Percentiles rank a stretch among this genome's conserved stretches.
phyloP scores from a whole-genome alignment of 2,329 filamentous ascomycete species.

The Curvularia verruculosa region DNA sequence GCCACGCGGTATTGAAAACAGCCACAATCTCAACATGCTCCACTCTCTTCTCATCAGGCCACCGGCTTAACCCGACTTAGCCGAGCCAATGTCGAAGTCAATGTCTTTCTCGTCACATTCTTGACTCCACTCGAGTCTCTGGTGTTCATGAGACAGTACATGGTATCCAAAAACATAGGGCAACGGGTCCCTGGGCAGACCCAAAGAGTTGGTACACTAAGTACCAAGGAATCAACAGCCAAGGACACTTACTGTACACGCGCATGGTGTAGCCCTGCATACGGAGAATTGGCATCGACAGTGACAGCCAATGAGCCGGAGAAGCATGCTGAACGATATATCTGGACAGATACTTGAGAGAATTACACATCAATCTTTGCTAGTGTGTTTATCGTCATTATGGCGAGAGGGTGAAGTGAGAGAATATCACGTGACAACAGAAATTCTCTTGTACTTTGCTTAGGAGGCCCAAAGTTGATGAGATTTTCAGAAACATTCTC shows the following conservation, averaged over 20 bases:
- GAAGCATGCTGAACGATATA: too few relatives aligned
- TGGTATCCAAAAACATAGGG: not conserved
- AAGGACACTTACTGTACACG: not conserved
- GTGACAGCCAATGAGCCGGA: too few relatives aligned
- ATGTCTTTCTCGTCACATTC: not conserved
- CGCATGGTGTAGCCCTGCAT: too few relatives aligned
- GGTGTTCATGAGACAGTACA: not conserved
- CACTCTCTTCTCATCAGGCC: conserved; percentile 1
- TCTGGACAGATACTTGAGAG: too few relatives aligned
- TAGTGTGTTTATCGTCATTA: too few relatives aligned
- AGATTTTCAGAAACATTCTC: too few relatives aligned
- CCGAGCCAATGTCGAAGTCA: not conserved
- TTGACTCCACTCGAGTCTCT: not conserved
- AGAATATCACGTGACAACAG: too few relatives aligned
- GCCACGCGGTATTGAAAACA: conserved; percentile 8
- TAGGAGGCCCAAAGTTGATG: too few relatives aligned
- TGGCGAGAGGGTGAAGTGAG: too few relatives aligned
- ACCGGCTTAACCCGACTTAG: not conserved
- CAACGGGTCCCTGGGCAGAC: not conserved
- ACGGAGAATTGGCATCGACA: too few relatives aligned
- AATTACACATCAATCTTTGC: too few relatives aligned
- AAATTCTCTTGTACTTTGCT: too few relatives aligned
- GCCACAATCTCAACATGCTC: conserved; percentile 10
- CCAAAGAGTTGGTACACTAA: not conserved
- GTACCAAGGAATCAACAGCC: not conserved